A percentile compares a stretch with the other conserved stretches of the same genome.
Evolutionary conservation across 2,329 filamentous ascomycete genomes (phyloP).

Genomic region (Decorospora gaudefroyi): DNA sequence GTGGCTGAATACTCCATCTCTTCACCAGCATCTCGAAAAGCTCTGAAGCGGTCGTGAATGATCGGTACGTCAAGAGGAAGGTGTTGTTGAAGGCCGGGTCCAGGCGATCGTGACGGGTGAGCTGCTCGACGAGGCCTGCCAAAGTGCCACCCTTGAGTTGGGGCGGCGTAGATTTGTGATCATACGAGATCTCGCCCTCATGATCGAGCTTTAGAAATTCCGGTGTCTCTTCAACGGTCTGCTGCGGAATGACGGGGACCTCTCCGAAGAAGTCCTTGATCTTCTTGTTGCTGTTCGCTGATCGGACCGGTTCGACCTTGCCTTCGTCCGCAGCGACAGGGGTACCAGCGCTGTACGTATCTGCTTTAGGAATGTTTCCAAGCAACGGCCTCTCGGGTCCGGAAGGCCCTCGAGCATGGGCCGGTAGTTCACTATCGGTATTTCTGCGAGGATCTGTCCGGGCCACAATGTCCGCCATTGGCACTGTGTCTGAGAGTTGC

Average conservation of each 20-base stretch:
- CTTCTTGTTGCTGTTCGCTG: conserved; percentile 54
- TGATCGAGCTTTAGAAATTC: conserved; percentile 85
- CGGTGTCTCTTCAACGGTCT: conserved; percentile 73
- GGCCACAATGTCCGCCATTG: conserved; percentile 42
- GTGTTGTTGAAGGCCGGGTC: conserved; percentile 97
- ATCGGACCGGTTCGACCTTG: conserved; percentile 44
- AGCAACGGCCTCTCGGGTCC: conserved; percentile 53
- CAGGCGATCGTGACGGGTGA: conserved; percentile 93
- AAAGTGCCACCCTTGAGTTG: conserved; percentile 88
- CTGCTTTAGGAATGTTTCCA: conserved; percentile 61
- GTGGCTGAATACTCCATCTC: conserved; percentile 89
- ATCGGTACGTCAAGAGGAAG: conserved; percentile 94
- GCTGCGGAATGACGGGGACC: conserved; percentile 53
- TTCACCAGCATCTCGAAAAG: conserved; percentile 91
- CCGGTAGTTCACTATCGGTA: conserved; percentile 48
- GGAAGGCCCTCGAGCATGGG: conserved; percentile 38
- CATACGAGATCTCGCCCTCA: conserved; percentile 87
- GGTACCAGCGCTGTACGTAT: conserved; percentile 67
- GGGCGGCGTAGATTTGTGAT: conserved; percentile 75
- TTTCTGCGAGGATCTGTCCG: conserved; percentile 48
- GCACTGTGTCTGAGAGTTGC: conserved; percentile 80
- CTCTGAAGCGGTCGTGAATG: conserved; percentile 88
- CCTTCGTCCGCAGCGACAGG: conserved; percentile 29
- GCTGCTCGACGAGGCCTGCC: conserved; percentile 85
- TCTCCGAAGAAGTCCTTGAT: conserved; percentile 59